A percentile compares a stretch with the other conserved stretches of the same genome.
Evolutionary conservation across 2,329 filamentous ascomycete species (phyloP).

Genomic region (Fusarium verrucosum): DNA sequence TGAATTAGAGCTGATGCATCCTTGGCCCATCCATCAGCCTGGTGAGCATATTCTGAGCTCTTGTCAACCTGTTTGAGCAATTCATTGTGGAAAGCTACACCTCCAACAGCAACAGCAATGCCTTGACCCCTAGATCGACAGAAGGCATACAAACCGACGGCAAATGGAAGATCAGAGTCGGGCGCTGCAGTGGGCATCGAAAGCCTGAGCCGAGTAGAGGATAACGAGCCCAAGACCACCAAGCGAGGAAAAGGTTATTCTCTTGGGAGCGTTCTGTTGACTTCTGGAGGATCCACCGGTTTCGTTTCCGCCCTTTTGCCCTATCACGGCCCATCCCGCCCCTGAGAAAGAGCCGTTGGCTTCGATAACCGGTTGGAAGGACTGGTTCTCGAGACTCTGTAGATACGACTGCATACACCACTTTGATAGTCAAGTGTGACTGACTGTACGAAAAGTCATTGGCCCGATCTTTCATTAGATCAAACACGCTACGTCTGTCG

Average conservation of each 20-base stretch:
- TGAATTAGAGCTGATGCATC: slow-evolving; percentile 68
- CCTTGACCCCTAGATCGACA: slow-evolving; percentile 67
- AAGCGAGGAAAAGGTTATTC: not conserved
- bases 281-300: not conserved
- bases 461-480: not conserved
- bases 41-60: slow-evolving; percentile 56
- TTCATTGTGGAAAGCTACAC: slow-evolving; percentile 75
- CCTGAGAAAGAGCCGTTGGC: not conserved
- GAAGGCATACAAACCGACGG: slow-evolving; percentile 74
- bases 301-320: not conserved
- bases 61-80: slow-evolving; percentile 61
- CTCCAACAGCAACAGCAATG: slow-evolving; percentile 72
- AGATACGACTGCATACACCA: not conserved
- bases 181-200: slow-evolving; percentile 64
- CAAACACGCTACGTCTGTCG: not conserved
- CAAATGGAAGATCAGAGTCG: slow-evolving; percentile 55
- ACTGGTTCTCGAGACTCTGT: not conserved
- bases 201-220: slow-evolving; percentile 69
- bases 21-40: slow-evolving; percentile 58
- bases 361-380: not conserved
- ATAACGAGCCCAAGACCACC: slow-evolving; percentile 70
- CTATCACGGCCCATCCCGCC: not conserved
- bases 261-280: not conserved
- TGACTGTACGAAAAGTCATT: not conserved
- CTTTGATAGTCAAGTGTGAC: not conserved